A percentile compares a stretch with the other conserved stretches of the same genome.
phyloP scores from a whole-genome alignment of 345 rosid genomes.

The Syzygium grande region DNA sequence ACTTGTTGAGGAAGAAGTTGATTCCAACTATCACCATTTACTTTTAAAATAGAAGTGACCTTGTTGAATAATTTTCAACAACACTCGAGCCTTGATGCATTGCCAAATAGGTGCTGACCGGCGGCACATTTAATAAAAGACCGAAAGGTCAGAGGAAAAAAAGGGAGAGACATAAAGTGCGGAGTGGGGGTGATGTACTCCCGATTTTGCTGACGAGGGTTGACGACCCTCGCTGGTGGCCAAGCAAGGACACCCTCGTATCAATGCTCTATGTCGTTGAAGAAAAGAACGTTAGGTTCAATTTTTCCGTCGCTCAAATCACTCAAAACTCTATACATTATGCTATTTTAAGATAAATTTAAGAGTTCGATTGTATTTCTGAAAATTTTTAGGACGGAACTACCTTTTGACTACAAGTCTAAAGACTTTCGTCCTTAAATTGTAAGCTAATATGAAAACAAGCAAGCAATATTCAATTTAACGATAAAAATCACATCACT shows the following conservation, averaged over 20 bases:
- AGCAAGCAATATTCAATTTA: not conserved
- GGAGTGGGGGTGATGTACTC: not conserved
- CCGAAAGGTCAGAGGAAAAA: not conserved
- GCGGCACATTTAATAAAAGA: not conserved
- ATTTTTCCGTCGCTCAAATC: not conserved
- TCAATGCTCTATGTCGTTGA: no score
- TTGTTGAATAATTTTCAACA: not conserved
- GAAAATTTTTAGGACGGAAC: not conserved
- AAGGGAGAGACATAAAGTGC: not conserved
- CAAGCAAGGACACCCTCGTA: no score
- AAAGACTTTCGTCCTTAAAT: not conserved
- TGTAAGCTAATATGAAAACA: not conserved
- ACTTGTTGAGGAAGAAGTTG: no score
- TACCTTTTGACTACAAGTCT: not conserved
- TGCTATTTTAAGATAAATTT: not conserved
- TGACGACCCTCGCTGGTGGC: not conserved
- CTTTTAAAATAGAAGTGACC: not conserved
- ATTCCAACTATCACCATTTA: no score
- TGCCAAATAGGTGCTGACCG: not conserved
- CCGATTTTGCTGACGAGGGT: not conserved
- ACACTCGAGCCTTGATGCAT: not conserved
- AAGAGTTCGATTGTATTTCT: not conserved
- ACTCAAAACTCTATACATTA: not conserved
- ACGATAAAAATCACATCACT: not conserved
- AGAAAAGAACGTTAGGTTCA: not conserved